phyloP scores from a whole-genome alignment of 257 asterid genomes.

The Jasminum sambac region DNA sequence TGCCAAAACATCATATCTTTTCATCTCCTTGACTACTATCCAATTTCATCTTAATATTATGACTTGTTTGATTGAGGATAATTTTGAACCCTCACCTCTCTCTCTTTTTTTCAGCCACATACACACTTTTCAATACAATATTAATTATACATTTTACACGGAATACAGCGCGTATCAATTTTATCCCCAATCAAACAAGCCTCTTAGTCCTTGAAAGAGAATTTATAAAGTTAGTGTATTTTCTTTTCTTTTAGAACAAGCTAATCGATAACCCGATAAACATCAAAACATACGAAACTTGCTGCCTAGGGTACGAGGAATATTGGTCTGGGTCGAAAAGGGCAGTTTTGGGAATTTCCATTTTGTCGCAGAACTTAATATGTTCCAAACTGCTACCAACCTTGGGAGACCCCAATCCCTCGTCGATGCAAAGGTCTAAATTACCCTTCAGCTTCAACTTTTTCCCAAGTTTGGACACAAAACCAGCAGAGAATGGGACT shows the following conservation, averaged over 20 bases:
- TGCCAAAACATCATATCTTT: no score
- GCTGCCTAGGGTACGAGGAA: slow-evolving; percentile 22
- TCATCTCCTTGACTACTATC: no score
- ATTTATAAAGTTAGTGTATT: neutral
- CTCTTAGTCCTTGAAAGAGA: no score
- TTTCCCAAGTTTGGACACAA: slow-evolving; percentile 54
- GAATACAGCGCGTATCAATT: no score
- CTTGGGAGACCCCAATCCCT: slow-evolving; percentile 43
- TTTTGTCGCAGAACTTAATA: slow-evolving; percentile 48
- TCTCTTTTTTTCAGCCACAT: no score
- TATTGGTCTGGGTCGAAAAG: slow-evolving; percentile 33
- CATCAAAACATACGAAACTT: slow-evolving; percentile 30
- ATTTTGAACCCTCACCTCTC: no score
- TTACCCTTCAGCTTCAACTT: slow-evolving; percentile 86
- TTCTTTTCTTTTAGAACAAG: slow-evolving; percentile 9
- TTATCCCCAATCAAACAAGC: no score
- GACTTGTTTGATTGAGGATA: no score
- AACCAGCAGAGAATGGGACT: slow-evolving; percentile 61
- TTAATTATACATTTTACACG: no score
- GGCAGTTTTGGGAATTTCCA: slow-evolving; percentile 43
- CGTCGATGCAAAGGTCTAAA: slow-evolving; percentile 65
- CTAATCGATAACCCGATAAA: slow-evolving; percentile 31
- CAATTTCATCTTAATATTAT: no score
- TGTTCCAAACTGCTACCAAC: slow-evolving; percentile 39
- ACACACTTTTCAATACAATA: no score